Evolutionary conservation across 2,329 filamentous ascomycete species (phyloP).

Genomic region (Fusarium mangiferae): DNA sequence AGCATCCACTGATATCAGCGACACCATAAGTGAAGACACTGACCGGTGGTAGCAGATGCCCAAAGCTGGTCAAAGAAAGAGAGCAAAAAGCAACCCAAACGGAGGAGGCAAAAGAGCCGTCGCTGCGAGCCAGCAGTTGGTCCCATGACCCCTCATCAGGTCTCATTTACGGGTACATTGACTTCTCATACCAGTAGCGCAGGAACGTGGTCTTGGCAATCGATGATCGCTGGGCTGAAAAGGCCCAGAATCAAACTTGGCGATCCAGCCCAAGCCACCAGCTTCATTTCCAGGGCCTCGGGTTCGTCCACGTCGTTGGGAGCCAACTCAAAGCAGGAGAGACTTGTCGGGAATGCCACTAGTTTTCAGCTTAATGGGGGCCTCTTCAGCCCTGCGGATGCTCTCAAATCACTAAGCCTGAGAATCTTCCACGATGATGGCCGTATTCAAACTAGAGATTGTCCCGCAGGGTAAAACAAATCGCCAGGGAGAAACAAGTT

Average conservation of each 20-base stretch:
- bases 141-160: background rate
- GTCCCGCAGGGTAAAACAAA: background rate
- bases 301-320: background rate
- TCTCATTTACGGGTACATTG: background rate
- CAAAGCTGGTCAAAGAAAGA: background rate
- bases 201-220: background rate
- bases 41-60: background rate
- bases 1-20: background rate
- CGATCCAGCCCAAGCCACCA: background rate
- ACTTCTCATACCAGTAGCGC: background rate
- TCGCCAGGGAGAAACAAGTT: background rate
- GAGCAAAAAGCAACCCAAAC: background rate
- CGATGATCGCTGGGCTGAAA: background rate
- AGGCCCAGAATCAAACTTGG: background rate
- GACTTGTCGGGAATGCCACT: background rate
- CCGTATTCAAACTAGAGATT: background rate
- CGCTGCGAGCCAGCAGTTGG: background rate
- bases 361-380: background rate
- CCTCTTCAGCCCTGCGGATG: background rate
- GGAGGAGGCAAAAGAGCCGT: background rate
- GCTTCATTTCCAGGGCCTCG: background rate
- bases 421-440: background rate
- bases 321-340: background rate
- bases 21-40: no score
- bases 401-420: background rate